phyloP scores from a whole-genome alignment of 768 basidiomycete species.

The Podaxis sp. region DNA sequence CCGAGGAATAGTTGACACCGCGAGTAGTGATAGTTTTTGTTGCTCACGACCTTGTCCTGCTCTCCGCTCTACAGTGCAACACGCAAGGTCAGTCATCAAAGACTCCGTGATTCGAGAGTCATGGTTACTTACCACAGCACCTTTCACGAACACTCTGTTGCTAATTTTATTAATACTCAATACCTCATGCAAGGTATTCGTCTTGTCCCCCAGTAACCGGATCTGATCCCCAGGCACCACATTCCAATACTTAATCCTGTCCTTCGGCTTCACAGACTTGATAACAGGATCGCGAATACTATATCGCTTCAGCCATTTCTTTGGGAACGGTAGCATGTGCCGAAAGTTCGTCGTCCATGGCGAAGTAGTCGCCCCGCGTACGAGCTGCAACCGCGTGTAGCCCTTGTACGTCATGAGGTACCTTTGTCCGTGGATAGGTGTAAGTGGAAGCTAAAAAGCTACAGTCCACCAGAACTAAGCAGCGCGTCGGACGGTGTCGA shows the following conservation, averaged over 20 bases:
- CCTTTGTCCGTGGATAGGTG: neutral
- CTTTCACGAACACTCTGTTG: constrained; percentile 60
- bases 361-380: constrained; percentile 42
- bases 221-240: constrained; percentile 82
- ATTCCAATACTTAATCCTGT: constrained; percentile 85
- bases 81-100: neutral
- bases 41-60: constrained; percentile 28
- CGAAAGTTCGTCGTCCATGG: constrained; percentile 65
- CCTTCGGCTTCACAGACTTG: constrained; percentile 56
- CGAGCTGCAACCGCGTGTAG: constrained; percentile 31
- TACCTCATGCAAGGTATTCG: constrained; percentile 62
- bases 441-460: neutral
- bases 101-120: neutral
- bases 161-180: constrained; percentile 67
- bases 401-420: constrained; percentile 26
- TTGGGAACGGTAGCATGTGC: constrained; percentile 61
- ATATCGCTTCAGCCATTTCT: constrained; percentile 41
- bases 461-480: neutral
- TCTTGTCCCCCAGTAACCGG: constrained; percentile 61
- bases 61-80: constrained; percentile 19
- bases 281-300: constrained; percentile 39
- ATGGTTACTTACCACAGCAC: constrained; percentile 30
- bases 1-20: constrained; percentile 77
- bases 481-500: neutral
- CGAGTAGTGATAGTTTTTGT: constrained; percentile 67